These are phyloP conservation scores for Penicillium malachiteum DNA, from an alignment of 495 filamentous ascomycete genomes.

Conservation along the genomic window DNA sequence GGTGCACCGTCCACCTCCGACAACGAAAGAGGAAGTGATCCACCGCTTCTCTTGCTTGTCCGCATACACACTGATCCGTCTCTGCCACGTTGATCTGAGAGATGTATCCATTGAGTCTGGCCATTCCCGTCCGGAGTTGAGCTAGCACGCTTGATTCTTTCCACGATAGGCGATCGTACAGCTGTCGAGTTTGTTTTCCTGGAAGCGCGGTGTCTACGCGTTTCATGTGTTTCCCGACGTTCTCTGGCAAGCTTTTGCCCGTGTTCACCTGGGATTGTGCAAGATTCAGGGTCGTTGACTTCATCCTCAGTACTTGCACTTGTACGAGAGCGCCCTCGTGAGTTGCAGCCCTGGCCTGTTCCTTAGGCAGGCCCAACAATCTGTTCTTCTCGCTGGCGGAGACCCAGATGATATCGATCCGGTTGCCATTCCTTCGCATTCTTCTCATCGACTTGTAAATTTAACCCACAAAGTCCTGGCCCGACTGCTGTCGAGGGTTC, in stretches of 20 bases:
- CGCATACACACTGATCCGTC: not conserved
- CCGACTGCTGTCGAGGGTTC: too few relatives aligned
- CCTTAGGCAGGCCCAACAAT: too few relatives aligned
- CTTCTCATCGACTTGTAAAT: not conserved
- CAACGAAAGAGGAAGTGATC: slow-evolving; percentile 12
- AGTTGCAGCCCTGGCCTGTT: too few relatives aligned
- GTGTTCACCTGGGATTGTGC: slow-evolving; percentile 9
- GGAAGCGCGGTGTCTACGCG: slow-evolving; percentile 29
- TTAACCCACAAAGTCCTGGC: not conserved
- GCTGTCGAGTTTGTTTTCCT: slow-evolving; percentile 22
- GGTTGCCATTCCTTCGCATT: not conserved
- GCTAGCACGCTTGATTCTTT: slow-evolving; percentile 21
- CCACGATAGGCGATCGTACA: slow-evolving; percentile 22
- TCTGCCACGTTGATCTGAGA: not conserved
- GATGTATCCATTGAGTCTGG: too few relatives aligned
- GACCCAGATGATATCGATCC: not conserved
- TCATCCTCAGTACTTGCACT: too few relatives aligned
- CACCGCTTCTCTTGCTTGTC: not conserved
- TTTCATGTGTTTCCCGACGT: slow-evolving; percentile 25
- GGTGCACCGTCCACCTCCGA: slow-evolving; percentile 17
- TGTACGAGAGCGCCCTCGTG: too few relatives aligned
- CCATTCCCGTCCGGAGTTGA: too few relatives aligned
- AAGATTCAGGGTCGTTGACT: too few relatives aligned
- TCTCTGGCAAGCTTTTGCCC: slow-evolving; percentile 13
- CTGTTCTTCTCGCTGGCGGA: not conserved